A percentile compares a stretch with the other conserved stretches of the same genome.
Evolutionary conservation across 257 asterid genomes (phyloP).

Genomic region (Nicotiana benthamiana): DNA sequence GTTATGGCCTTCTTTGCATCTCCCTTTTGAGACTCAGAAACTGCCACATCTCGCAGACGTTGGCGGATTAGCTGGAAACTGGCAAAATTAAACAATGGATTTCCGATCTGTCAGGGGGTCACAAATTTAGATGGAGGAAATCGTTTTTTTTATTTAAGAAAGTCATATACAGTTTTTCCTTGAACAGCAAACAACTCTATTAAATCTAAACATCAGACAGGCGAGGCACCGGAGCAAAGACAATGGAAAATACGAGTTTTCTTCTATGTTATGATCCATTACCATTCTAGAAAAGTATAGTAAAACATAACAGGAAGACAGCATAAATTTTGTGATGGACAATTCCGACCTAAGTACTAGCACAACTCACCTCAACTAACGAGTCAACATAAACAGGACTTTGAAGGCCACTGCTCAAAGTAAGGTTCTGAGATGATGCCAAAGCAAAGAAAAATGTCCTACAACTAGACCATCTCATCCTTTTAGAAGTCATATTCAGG

Average conservation of each 20-base stretch:
- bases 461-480: not conserved
- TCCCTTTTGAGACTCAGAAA: slow-evolving; percentile 45
- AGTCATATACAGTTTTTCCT: not conserved
- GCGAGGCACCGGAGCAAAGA: not conserved
- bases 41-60: slow-evolving; percentile 51
- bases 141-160: not conserved
- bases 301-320: not conserved
- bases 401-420: not conserved
- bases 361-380: not conserved
- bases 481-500: not conserved
- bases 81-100: slow-evolving; percentile 16
- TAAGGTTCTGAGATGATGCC: not conserved
- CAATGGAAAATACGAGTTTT: not conserved
- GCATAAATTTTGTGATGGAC: not conserved
- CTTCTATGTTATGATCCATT: not conserved
- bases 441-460: not conserved
- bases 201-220: not conserved
- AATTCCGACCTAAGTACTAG: not conserved
- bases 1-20: slow-evolving; percentile 37
- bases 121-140: slow-evolving; percentile 2
- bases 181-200: not conserved
- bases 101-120: not conserved
- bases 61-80: slow-evolving; percentile 66
- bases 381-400: not conserved
- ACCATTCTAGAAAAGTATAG: not conserved